phyloP scores from a whole-genome alignment of 2,329 filamentous ascomycete species.

The Aphanocladium album region DNA sequence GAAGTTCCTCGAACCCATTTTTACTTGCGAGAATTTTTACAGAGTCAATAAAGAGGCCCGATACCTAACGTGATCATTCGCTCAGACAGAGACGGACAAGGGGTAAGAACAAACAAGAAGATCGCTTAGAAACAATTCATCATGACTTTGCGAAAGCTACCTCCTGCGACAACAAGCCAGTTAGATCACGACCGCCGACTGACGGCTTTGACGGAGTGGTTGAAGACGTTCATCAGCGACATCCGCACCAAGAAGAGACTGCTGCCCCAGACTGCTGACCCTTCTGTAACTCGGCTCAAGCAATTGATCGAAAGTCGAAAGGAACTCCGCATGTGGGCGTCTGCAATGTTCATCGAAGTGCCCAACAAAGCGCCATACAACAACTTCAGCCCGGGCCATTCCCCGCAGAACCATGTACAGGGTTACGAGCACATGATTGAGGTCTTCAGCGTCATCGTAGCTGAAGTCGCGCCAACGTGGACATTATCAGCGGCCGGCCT shows the following conservation, averaged over 20 bases:
- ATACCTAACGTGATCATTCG: too few species aligned
- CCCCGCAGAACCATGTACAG: slow-evolving; percentile 14
- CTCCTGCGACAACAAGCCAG: neutral
- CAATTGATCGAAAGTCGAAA: slow-evolving; percentile 15
- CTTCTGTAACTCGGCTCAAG: neutral
- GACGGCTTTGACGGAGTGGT: neutral
- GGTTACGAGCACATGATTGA: slow-evolving; percentile 20
- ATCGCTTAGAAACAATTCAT: too few species aligned
- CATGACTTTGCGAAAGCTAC: neutral
- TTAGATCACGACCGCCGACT: too few species aligned
- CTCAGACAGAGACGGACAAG: too few species aligned
- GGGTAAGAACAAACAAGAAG: too few species aligned
- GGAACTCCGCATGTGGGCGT: slow-evolving; percentile 21
- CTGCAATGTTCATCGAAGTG: slow-evolving; percentile 19
- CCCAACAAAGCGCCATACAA: slow-evolving; percentile 20
- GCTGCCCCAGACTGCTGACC: neutral
- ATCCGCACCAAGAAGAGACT: neutral
- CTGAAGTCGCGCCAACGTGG: slow-evolving; percentile 17
- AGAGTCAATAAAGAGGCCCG: neutral
- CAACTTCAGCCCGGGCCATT: slow-evolving; percentile 7
- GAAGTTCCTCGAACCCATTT: too few species aligned
- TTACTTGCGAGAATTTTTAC: too few species aligned
- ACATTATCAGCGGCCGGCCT: slow-evolving; percentile 12
- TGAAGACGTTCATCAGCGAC: neutral
- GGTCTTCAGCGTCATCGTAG: slow-evolving; percentile 17